Evolutionary conservation across 495 filamentous ascomycete genomes (phyloP).

Genomic region (Xeromyces bisporus): DNA sequence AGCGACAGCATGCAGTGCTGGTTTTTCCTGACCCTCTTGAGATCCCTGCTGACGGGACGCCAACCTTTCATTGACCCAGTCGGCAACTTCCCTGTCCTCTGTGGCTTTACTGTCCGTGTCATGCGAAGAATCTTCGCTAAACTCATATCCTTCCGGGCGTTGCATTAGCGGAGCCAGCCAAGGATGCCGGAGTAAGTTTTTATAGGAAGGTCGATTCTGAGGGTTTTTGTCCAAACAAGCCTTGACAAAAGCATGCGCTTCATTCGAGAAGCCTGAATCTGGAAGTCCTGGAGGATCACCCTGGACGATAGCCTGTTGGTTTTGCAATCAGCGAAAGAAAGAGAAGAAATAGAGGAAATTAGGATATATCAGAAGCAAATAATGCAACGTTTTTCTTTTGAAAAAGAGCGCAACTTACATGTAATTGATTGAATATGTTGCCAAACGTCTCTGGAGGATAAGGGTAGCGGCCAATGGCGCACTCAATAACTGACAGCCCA

Average conservation of each 20-base stretch:
- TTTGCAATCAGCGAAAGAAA: constrained; percentile 2
- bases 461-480: constrained; percentile 85
- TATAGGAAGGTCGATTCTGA: constrained; percentile 75
- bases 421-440: constrained; percentile 95
- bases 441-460: constrained; percentile 97
- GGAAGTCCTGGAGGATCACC: constrained; percentile 84
- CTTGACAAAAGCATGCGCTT: constrained; percentile 71
- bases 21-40: constrained; percentile 33
- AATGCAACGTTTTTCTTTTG: too few species aligned
- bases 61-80: constrained; percentile 66
- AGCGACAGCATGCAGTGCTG: constrained; percentile 64
- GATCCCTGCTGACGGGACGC: constrained; percentile 39
- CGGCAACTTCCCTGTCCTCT: constrained; percentile 62
- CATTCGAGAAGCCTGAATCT: constrained; percentile 52
- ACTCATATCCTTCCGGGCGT: constrained; percentile 66
- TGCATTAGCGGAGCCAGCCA: constrained; percentile 72
- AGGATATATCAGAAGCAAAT: too few species aligned
- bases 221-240: constrained; percentile 89
- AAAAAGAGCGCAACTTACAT: constrained; percentile 48
- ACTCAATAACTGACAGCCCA: constrained; percentile 90
- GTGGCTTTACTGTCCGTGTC: constrained; percentile 7
- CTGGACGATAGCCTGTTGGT: constrained; percentile 79
- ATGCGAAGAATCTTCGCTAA: constrained; percentile 36
- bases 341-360: constrained; percentile 1
- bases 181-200: constrained; percentile 70